phyloP scores from a whole-genome alignment of 2,329 filamentous ascomycete genomes.

The Ascochyta pisi region DNA sequence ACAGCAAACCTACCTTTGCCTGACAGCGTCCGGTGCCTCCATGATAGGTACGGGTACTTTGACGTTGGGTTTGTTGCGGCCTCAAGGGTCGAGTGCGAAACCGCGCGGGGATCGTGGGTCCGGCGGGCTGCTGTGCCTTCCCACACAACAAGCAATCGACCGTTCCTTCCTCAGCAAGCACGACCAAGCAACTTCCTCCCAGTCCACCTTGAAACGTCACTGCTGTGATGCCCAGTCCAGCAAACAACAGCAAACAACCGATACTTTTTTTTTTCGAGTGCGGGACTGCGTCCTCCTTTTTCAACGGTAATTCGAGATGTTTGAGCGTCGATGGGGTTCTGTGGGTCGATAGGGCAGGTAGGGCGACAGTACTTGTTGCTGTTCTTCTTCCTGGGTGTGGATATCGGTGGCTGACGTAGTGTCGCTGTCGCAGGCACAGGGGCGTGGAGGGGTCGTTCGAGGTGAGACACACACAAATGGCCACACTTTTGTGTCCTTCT shows the following conservation, averaged over 20 bases:
- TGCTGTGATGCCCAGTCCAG: background rate
- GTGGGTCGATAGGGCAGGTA: slow-evolving; percentile 10
- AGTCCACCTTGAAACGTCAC: slow-evolving; percentile 1
- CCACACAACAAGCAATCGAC: slow-evolving; percentile 26
- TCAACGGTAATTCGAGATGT: background rate
- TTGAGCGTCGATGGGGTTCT: background rate
- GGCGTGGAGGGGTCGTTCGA: slow-evolving; percentile 24
- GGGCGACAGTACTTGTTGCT: slow-evolving; percentile 8
- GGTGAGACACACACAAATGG: slow-evolving; percentile 16
- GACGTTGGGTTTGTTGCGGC: slow-evolving; percentile 6
- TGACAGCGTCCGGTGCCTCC: slow-evolving; percentile 51
- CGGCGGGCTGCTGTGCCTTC: slow-evolving; percentile 33
- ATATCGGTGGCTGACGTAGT: slow-evolving; percentile 35
- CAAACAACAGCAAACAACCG: background rate
- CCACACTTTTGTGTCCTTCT: slow-evolving; percentile 20
- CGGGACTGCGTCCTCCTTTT: slow-evolving; percentile 3
- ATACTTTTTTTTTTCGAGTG: background rate
- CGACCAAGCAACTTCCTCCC: slow-evolving; percentile 18
- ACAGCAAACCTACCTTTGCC: slow-evolving; percentile 54
- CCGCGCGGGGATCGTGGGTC: slow-evolving; percentile 25
- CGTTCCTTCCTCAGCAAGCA: slow-evolving; percentile 25
- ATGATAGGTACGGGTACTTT: slow-evolving; percentile 33
- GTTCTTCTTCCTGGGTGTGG: slow-evolving; percentile 20
- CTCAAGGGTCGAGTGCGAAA: slow-evolving; percentile 20
- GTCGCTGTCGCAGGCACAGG: slow-evolving; percentile 30